Base-by-base conservation (phyloP, 2,329 filamentous ascomycete genomes). In the Plectosphaerella sp. region DNA sequence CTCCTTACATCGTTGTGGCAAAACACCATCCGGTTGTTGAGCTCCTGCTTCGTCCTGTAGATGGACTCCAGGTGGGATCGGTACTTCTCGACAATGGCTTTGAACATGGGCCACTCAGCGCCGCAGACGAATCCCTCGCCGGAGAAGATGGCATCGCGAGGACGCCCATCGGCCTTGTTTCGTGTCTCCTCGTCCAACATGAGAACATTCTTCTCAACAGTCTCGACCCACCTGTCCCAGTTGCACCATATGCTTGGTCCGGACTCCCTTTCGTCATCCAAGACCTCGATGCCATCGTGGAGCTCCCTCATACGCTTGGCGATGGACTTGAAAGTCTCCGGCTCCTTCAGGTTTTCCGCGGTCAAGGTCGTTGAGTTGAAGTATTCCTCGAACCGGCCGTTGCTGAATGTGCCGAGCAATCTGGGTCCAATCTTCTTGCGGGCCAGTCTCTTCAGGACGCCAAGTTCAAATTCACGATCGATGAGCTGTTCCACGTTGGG, bases 231-330 rank as follows among this genome's bases (percentile, higher is more conserved):
- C 64, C 87, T 89, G 67, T 97, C 91, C 93, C 93, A 99, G 64
- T 96, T 97, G 59, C 82, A 85, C 82, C 91, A 96, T 11, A 96
- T 87, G 51, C 85, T 87, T 0, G 94, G 88, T 0, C 94, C 94
- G 18, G 79, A 84, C 36, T 88, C 81, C 48, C 85, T 80, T 69
- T 99, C 94, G 36, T 85, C 77, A 1, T 87, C 81, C 0, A 96
- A 78, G 18, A 99, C 75, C 25, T 97, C 91, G 56, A 99, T 87
- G 1, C 94, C 94, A 49, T 96, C 89, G 62, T 99, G 94, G 36
- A 99, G 78, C 69, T 99, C 94, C 57, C 92, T 82, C 91, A 99
- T 96, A 48, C 94, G 89, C 76, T 97, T 97, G 12, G 94, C 93
- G 64, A 99, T 99, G 65, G 96, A 89, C 63, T 83, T 88, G 35